These are phyloP conservation scores for Aspergillus carlsbadensis DNA, from an alignment of 495 filamentous ascomycete genomes.

Conservation along the genomic window DNA sequence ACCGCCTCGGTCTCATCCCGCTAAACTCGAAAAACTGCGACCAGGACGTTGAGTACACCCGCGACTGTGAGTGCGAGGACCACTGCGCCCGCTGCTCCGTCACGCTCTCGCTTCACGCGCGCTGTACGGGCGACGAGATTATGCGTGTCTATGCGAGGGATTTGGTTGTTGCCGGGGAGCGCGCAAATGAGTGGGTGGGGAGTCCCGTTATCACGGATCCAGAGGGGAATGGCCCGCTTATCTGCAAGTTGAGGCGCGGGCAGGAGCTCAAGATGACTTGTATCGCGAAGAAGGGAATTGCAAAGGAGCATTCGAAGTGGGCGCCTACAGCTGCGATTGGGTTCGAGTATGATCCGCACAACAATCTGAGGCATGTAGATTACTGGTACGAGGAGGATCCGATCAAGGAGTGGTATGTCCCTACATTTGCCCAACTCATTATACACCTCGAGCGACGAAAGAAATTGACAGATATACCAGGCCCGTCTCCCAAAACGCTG, in stretches of 20 bases:
- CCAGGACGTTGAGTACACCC: conserved; percentile 76
- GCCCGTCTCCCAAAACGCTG: conserved; percentile 81
- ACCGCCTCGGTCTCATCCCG: conserved; percentile 89
- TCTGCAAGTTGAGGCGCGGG: conserved; percentile 82
- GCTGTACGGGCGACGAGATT: conserved; percentile 75
- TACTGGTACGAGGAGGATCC: conserved; percentile 92
- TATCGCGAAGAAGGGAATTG: conserved; percentile 96
- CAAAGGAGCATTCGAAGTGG: conserved; percentile 99
- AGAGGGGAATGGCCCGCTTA: conserved; percentile 74
- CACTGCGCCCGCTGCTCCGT: conserved; percentile 90
- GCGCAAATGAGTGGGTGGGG: conserved; percentile 71
- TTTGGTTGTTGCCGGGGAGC: conserved; percentile 61
- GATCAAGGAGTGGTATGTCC: conserved; percentile 80
- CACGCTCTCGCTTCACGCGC: conserved; percentile 74
- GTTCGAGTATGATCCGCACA: conserved; percentile 97
- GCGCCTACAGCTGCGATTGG: conserved; percentile 86
- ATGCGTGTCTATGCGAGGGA: conserved; percentile 92
- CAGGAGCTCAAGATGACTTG: conserved; percentile 88
- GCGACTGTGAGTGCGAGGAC: conserved; percentile 93
- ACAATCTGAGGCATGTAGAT: conserved; percentile 84
- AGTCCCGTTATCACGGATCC: conserved; percentile 83
- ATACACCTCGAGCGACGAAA: not conserved
- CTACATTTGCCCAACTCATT: not conserved
- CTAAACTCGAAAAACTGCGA: conserved; percentile 83
- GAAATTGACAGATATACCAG: conserved; percentile 39